Evolutionary conservation across 2,329 filamentous ascomycete genomes (phyloP).

Genomic region (Sporothrix pallida): DNA sequence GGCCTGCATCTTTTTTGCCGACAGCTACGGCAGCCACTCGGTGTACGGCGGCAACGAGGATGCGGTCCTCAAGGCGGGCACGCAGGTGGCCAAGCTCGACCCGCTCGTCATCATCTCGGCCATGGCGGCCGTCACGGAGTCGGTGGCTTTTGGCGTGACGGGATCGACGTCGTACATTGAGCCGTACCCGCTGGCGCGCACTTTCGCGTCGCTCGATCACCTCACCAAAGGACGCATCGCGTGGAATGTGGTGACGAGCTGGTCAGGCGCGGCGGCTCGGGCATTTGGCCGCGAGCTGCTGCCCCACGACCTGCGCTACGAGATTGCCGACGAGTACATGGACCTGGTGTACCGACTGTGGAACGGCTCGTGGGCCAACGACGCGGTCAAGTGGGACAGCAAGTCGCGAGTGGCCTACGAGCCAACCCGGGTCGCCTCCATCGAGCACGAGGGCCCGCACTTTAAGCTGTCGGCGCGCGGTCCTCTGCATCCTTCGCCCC

Average conservation of each 20-base stretch:
- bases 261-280: conserved; percentile 33
- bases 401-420: conserved; percentile 24
- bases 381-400: conserved; percentile 30
- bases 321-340: conserved; percentile 39
- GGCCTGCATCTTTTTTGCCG: conserved; percentile 34
- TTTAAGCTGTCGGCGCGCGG: conserved; percentile 11
- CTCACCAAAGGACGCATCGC: conserved; percentile 36
- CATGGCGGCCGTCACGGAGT: conserved; percentile 38
- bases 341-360: conserved; percentile 38
- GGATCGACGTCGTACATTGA: conserved; percentile 33
- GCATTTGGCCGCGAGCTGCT: conserved; percentile 35
- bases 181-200: conserved; percentile 35
- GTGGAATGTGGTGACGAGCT: conserved; percentile 40
- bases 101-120: conserved; percentile 32
- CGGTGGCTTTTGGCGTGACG: conserved; percentile 36
- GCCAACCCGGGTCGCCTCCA: conserved; percentile 22
- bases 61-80: conserved; percentile 4
- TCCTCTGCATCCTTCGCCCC: conserved; percentile 27
- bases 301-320: conserved; percentile 40
- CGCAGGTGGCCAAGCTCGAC: conserved; percentile 28
- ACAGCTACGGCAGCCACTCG: conserved; percentile 27
- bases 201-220: conserved; percentile 36
- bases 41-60: conserved; percentile 30
- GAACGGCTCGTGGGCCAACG: conserved; percentile 33
- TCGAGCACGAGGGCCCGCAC: conserved; percentile 33